Evolutionary conservation across 305 asterid species (phyloP), one percentile per base, ranked within the genome.

Genomic region (Euphrasia arctica): DNA sequence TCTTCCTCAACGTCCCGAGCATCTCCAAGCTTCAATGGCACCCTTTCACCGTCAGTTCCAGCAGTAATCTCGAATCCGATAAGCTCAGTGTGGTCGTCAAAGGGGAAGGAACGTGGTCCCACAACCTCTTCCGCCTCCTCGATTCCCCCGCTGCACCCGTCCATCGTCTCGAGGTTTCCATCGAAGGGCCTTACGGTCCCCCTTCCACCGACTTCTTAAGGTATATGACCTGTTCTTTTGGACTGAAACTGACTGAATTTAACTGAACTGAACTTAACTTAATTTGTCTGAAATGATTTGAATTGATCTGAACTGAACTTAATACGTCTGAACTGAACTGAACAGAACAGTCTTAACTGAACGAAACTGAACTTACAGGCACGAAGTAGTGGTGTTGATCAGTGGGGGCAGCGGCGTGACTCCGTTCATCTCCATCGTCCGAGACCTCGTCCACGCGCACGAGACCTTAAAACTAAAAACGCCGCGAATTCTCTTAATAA

Each of bases 121-220:
- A 64, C 51, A 83, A 80, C 72, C 90, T 91, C 28, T 74, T 82
- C 70, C 75, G 81, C 42, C 11, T 77, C 32, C 82, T 91, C 43
- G 79, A 88, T 58, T 83, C 89, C 0, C 80, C 95, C 63, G 18
- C 82, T 51, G 13, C 82, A 52, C 36, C 84, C 0, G 28, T 72
- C 6, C 88, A 79, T 9, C 83, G 69, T 39, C 95, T 91, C 8
- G 81, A 70, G 0, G 86, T 75, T 5, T 82, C 91, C 5, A 48
- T 87, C 8, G 96, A 91, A 72, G 98, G 98, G 60, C 98, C 98
- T 39, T 91, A 91, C 58, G 96, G 98, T 13, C 95, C 98, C 2
- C 50, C 80, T 58, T 83, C 95, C 7, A 83, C 87, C 5, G 56
- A 85, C 66, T 86, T 85, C 42, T 77, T 82, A 39, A 82, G 95